Base-by-base conservation (phyloP, 1,139 yeast genomes). In the Pichia sorboxylosa region DNA sequence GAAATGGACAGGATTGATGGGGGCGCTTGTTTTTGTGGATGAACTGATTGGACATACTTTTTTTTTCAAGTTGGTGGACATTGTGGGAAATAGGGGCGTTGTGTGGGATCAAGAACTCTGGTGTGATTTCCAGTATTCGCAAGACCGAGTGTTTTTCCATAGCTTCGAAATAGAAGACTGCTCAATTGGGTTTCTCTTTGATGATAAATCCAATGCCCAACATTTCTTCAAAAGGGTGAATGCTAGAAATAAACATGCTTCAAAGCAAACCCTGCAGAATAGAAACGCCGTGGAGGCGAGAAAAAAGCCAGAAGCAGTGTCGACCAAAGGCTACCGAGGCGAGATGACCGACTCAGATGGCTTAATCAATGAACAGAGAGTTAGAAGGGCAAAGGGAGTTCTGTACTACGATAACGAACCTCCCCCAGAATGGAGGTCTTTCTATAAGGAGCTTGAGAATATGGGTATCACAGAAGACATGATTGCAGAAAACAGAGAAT, bases 51-150 rank as follows among this genome's bases (percentile, higher is more conserved):
- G 98, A 4, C 90, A 87, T 56, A 84, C 96, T 0, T 87, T 81
- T 52, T 90, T 85, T 54, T 64, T 90, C 33, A 90, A 90, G 53
- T 54, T 90, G 37, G 93, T 90, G 9, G 98, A 90, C 49, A 73
- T 90, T 27, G 54, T 64, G 26, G 94, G 94, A 9, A 71, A 73
- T 41, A 63, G 82, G 26, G 97, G 97, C 14, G 94, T 90, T 1
- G 44, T 90, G 1, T 90, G 98, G 98, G 98, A 90, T 55, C 98
- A 90, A 55, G 98, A 90, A 54, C 58, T 90, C 30, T 90, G 83
- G 51, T 77, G 84, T 8, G 80, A 82, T 47, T 85, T 90, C 53
- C 79, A 77, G 43, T 90, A 90, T 57, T 72, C 81, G 52, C 97
- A 90, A 56, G 98, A 90, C 54, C 69, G 98, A 17, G 77, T 93